Evolutionary conservation across 495 filamentous ascomycete species (phyloP), one percentile per base, ranked within the genome.

Genomic region (Oidiodendron maius): DNA sequence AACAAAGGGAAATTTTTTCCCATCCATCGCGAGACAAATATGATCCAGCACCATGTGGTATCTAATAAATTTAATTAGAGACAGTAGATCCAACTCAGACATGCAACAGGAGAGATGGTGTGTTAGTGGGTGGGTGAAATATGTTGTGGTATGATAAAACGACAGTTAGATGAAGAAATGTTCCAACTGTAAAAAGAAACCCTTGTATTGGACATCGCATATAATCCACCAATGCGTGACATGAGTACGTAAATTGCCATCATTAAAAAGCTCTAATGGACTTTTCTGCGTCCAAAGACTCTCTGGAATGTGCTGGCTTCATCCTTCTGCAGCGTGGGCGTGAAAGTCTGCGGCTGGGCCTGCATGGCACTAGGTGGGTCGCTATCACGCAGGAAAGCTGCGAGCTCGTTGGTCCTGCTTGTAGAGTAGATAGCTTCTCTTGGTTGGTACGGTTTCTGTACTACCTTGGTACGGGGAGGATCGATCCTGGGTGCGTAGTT

Each of bases 371-470:
- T 65, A 2, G 86, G 86, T 1, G 86, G 86, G n/a, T 89, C 87
- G 16, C 76, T 87, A 18, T 84, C 86, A 50, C 82, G 84, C 12
- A 96, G 66, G 63, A 95, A 94, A 53, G 87, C 84, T 2, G 89
- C 87, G 45, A 95, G 64, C 24, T 90, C 87, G 34, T 77, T 78
- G 2, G 86, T 89, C 35, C 53, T 34, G 11, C 22, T 42, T 16
- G 42, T 35, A 8, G 49, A 42, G 16, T 65, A 66, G 6, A 65
- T 59, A 8, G 75, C 66, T 13, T 79, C 75, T 23, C 75, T 64
- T 3, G 76, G 68, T 56, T 77, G 70, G 45, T 72, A 77, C 44
- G 58, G 74, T 62, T 72, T 79, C 67, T 75, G 74, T 66, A 63
- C 36, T 67, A 71, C 37, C 70, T 59, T 36, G 57, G 59, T 44